phyloP scores from a whole-genome alignment of 176 grass and related monocot genomes.

The Guadua angustifolia region DNA sequence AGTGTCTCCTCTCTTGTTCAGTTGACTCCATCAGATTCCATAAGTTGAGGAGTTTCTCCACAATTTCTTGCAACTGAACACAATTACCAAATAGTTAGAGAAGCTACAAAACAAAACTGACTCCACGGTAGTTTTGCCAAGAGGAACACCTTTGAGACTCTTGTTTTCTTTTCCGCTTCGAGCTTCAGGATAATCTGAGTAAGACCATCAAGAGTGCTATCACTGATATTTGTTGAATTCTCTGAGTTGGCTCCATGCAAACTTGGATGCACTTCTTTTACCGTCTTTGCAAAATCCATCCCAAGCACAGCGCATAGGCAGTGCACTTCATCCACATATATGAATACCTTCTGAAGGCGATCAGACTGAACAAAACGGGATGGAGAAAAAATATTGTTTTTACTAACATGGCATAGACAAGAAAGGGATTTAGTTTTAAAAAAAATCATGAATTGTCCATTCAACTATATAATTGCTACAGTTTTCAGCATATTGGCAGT shows the following conservation, averaged over 20 bases:
- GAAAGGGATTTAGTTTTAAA: slow-evolving; percentile 15
- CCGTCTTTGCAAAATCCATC: slow-evolving; percentile 73
- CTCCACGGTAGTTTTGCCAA: not conserved
- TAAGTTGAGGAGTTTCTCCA: slow-evolving; percentile 67
- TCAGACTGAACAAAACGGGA: slow-evolving; percentile 66
- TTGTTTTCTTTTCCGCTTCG: slow-evolving; percentile 75
- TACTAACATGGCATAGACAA: not conserved
- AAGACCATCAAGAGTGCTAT: slow-evolving; percentile 82
- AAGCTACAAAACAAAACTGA: not conserved
- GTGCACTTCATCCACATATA: slow-evolving; percentile 88
- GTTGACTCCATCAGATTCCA: slow-evolving; percentile 97
- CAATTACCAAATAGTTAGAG: slow-evolving; percentile 25
- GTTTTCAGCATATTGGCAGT: not conserved
- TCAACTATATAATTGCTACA: not conserved
- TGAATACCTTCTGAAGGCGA: slow-evolving; percentile 84
- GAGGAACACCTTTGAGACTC: slow-evolving; percentile 65
- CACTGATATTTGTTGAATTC: slow-evolving; percentile 79
- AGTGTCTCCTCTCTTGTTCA: slow-evolving; percentile 72
- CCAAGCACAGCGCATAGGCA: slow-evolving; percentile 80
- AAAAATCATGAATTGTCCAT: slow-evolving; percentile 15
- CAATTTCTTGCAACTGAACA: slow-evolving; percentile 77
- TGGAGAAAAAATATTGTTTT: slow-evolving; percentile 12
- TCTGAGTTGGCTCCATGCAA: slow-evolving; percentile 71
- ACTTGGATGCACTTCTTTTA: slow-evolving; percentile 82
- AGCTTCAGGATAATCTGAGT: slow-evolving; percentile 79